Percentiles rank a stretch among this genome's conserved stretches.
Conservation (phyloP, 1,284 basidiomycete genomes). For the Cryptococcus amylolentus region DNA sequence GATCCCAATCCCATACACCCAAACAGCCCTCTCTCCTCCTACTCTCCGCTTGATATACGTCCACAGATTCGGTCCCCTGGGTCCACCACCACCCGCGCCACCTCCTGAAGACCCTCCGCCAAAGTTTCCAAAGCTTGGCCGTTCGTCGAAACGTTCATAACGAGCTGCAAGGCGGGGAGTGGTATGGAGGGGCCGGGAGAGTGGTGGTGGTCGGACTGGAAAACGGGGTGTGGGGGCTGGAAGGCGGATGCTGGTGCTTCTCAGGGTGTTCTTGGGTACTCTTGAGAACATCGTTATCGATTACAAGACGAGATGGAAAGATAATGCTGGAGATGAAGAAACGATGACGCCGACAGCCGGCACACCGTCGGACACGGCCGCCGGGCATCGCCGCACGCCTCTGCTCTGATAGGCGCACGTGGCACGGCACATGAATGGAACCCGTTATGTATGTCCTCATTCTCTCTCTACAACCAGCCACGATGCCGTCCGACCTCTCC, state of each 20-base stretch:
- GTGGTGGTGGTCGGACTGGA: background rate
- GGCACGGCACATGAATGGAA: too few relatives aligned
- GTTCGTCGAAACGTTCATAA: conserved; percentile 39
- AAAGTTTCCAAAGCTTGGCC: conserved; percentile 3
- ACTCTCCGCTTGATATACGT: conserved; percentile 32
- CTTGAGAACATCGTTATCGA: background rate
- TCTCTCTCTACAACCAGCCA: too few relatives aligned
- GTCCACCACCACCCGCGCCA: conserved; percentile 23
- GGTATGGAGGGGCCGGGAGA: conserved; percentile 18
- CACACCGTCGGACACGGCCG: too few relatives aligned
- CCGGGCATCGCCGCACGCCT: too few relatives aligned
- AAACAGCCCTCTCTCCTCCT: conserved; percentile 43
- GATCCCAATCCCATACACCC: conserved; percentile 39
- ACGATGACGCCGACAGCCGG: too few relatives aligned
- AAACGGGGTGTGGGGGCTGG: background rate
- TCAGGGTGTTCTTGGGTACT: background rate
- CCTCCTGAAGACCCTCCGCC: conserved; percentile 48
- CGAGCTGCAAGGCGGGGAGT: conserved; percentile 12
- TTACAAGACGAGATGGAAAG: background rate
- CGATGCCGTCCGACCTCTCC: conserved; percentile 54
- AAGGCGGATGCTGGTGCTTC: background rate
- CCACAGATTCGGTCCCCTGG: conserved; percentile 17
- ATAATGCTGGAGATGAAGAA: too few relatives aligned
- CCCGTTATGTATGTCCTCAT: too few relatives aligned
- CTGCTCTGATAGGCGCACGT: too few relatives aligned